These are phyloP conservation scores for Hibiscus mutabilis DNA, from an alignment of 345 rosid species.

Conservation along the genomic window DNA sequence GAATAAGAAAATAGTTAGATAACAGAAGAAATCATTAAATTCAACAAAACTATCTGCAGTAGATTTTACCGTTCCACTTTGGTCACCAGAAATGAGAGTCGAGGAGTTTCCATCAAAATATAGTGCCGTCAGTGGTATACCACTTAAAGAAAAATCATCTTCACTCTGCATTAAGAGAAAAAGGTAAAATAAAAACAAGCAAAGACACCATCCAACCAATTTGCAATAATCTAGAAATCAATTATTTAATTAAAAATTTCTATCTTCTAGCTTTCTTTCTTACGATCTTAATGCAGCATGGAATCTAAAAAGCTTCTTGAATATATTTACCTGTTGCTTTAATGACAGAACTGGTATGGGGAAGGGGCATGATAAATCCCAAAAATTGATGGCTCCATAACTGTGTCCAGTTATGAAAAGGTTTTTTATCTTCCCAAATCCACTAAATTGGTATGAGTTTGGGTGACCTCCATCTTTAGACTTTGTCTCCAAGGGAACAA, in stretches of 20 bases:
- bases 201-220: background rate
- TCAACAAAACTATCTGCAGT: background rate
- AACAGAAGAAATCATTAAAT: background rate
- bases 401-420: conserved; percentile 78
- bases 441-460: conserved; percentile 39
- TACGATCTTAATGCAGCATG: background rate
- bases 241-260: background rate
- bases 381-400: conserved; percentile 73
- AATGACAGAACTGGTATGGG: conserved; percentile 50
- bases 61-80: conserved; percentile 57
- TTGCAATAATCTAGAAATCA: background rate
- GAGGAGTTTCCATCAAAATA: conserved; percentile 47
- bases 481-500: conserved; percentile 49
- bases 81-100: conserved; percentile 75
- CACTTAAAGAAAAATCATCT: conserved; percentile 56
- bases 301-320: background rate
- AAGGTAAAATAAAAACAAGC: background rate
- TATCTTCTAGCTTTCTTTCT: background rate
- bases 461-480: conserved; percentile 43
- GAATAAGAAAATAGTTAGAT: conserved; percentile 7
- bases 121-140: conserved; percentile 55
- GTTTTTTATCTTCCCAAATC: conserved; percentile 68
- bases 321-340: conserved; percentile 66
- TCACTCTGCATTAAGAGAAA: conserved; percentile 47
- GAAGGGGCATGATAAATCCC: conserved; percentile 76